Evolutionary conservation across 805 yeast species (phyloP).

Genomic region (Candida orba): DNA sequence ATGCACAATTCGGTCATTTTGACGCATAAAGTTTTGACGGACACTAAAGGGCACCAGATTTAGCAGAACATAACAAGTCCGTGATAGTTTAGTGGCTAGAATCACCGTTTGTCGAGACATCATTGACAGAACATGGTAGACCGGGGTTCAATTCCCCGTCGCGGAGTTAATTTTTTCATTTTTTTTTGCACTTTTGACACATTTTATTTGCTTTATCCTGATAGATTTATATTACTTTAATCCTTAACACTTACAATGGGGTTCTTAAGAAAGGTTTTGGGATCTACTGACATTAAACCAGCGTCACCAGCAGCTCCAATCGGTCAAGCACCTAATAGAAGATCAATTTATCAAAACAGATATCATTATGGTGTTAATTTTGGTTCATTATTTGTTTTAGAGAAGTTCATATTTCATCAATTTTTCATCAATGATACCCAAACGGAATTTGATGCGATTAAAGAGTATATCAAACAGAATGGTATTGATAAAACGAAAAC

Average conservation of each 20-base stretch:
- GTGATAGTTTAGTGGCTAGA: neutral
- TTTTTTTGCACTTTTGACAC: neutral
- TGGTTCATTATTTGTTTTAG: constrained; percentile 75
- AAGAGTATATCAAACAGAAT: constrained; percentile 35
- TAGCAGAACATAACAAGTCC: too few species aligned
- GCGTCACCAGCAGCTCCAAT: constrained; percentile 23
- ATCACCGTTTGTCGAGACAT: neutral
- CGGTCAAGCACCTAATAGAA: constrained; percentile 29
- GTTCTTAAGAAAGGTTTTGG: constrained; percentile 2
- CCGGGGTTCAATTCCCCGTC: neutral
- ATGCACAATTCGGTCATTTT: too few species aligned
- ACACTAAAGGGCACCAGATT: too few species aligned
- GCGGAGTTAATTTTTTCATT: neutral
- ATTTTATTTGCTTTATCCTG: too few species aligned
- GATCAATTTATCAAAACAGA: constrained; percentile 51
- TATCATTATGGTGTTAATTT: constrained; percentile 78
- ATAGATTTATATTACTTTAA: too few species aligned
- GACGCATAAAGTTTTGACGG: too few species aligned
- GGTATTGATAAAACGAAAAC: constrained; percentile 50
- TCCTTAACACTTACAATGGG: neutral
- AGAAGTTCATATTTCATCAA: constrained; percentile 67
- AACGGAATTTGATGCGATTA: constrained; percentile 71
- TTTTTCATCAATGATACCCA: constrained; percentile 52
- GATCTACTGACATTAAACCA: neutral
- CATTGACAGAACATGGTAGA: neutral